phyloP scores from a whole-genome alignment of 2,329 filamentous ascomycete genomes.

The Didymella exigua region DNA sequence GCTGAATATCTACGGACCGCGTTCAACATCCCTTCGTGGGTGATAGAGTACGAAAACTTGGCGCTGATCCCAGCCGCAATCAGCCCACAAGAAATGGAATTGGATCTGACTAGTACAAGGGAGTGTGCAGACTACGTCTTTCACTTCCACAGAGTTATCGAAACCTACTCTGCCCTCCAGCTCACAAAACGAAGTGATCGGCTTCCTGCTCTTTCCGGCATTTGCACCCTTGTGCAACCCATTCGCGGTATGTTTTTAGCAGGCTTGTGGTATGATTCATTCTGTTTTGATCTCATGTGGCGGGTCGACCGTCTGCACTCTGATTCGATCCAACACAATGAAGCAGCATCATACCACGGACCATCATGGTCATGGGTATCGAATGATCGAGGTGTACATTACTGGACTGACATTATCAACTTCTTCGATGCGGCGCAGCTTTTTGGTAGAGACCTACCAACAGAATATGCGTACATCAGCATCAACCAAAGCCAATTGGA shows the following conservation, averaged over 20 bases:
- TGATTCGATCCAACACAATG: too few relatives aligned
- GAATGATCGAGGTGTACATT: conserved; percentile 13
- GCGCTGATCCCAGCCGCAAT: too few relatives aligned
- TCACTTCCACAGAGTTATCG: conserved; percentile 22
- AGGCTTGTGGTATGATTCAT: conserved; percentile 25
- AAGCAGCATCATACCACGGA: conserved; percentile 13
- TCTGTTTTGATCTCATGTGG: conserved; percentile 28
- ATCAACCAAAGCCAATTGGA: too few relatives aligned
- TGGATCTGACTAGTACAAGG: conserved; percentile 1
- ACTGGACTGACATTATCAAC: conserved; percentile 22
- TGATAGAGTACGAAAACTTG: too few relatives aligned
- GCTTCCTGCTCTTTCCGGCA: conserved; percentile 23
- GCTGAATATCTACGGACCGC: too few relatives aligned
- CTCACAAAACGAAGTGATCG: conserved; percentile 19
- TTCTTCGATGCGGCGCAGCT: conserved; percentile 8
- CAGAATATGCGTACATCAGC: too few relatives aligned
- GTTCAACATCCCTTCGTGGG: too few relatives aligned
- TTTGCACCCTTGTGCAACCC: conserved; percentile 21
- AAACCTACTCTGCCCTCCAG: conserved; percentile 23
- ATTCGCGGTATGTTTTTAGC: conserved; percentile 22
- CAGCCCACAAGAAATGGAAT: too few relatives aligned
- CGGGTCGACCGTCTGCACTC: conserved; percentile 19
- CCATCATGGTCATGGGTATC: conserved; percentile 29
- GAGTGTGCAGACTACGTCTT: conserved; percentile 15
- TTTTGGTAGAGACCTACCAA: too few relatives aligned